phyloP scores from a whole-genome alignment of 352 stramenopile genomes.

The Globisporangium uncinulatum region DNA sequence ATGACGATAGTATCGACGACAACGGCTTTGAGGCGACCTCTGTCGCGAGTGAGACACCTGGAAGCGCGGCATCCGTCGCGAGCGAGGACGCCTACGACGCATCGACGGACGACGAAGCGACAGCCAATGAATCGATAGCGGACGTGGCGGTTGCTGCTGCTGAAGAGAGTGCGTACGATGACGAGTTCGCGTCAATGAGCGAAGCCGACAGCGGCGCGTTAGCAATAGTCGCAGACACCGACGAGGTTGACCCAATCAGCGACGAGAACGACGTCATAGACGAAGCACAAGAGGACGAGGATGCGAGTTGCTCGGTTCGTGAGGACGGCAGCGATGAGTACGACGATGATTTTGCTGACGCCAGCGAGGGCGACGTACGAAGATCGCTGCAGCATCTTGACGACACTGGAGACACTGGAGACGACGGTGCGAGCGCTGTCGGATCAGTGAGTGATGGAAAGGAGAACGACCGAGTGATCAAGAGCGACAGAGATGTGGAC shows the following conservation, averaged over 20 bases:
- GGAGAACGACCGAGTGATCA: background rate
- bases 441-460: background rate
- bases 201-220: background rate
- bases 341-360: background rate
- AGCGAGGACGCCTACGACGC: background rate
- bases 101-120: background rate
- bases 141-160: background rate
- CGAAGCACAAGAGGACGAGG: background rate
- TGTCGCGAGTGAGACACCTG: background rate
- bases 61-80: background rate
- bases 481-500: background rate
- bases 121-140: background rate
- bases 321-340: background rate
- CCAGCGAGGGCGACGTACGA: background rate
- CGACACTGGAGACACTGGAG: background rate
- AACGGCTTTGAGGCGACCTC: conserved; percentile 4
- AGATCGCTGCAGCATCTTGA: background rate
- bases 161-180: conserved; percentile 7
- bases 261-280: background rate
- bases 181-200: conserved; percentile 10
- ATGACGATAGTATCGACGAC: background rate
- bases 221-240: background rate
- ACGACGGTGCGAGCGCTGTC: background rate
- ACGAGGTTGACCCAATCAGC: background rate
- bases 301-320: background rate